phyloP scores from a whole-genome alignment of 495 filamentous ascomycete genomes.

The Acidomyces sp. region DNA sequence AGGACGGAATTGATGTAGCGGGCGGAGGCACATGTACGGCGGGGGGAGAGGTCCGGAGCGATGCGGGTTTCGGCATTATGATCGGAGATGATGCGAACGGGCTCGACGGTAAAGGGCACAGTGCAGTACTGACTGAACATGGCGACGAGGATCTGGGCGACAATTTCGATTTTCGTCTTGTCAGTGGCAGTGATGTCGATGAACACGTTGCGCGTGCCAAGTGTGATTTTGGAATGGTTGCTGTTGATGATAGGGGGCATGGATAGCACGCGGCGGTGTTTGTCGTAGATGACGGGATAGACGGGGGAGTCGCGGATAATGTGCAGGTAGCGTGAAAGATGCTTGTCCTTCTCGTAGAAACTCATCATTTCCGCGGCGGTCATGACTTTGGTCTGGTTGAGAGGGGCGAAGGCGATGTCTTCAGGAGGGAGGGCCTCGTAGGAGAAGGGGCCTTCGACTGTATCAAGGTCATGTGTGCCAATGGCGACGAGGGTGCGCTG shows the following conservation, averaged over 20 bases:
- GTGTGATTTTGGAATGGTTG: conserved; percentile 85
- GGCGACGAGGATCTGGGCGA: conserved; percentile 83
- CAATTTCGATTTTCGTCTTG: conserved; percentile 90
- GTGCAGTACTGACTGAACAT: conserved; percentile 94
- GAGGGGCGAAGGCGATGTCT: conserved; percentile 76
- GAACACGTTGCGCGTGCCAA: conserved; percentile 82
- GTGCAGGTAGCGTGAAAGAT: conserved; percentile 69
- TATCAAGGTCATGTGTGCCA: conserved; percentile 93
- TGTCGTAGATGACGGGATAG: conserved; percentile 93
- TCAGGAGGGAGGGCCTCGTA: conserved; percentile 89
- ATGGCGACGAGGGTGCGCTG: conserved; percentile 89
- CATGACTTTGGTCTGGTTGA: conserved; percentile 85
- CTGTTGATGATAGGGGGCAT: conserved; percentile 96
- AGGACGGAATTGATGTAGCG: conserved; percentile 88
- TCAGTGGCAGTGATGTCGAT: conserved; percentile 97
- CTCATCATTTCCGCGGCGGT: conserved; percentile 79
- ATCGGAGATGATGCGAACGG: conserved; percentile 74
- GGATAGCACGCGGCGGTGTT: conserved; percentile 76
- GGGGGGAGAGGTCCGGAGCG: conserved; percentile 63
- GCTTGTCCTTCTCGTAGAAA: conserved; percentile 86
- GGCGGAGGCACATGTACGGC: conserved; percentile 66
- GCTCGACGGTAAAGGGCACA: conserved; percentile 85
- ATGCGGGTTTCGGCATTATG: conserved; percentile 76
- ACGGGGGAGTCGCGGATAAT: conserved; percentile 89
- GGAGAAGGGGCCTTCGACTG: conserved; percentile 84